phyloP scores from a whole-genome alignment of 78 protist species.

The Protostelium mycophagum region DNA sequence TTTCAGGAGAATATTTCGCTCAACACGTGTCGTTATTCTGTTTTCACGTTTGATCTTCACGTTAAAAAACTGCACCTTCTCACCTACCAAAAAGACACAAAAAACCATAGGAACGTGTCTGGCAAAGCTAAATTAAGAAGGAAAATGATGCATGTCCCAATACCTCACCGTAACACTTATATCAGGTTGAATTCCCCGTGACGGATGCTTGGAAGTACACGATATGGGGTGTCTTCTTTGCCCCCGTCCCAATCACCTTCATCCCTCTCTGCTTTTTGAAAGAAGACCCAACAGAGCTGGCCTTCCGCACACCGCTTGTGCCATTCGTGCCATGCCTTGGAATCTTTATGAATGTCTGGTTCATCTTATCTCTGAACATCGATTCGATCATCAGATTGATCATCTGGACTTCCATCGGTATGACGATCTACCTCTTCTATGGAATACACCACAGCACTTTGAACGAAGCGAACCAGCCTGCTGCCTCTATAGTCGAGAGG shows the following conservation, averaged over 20 bases:
- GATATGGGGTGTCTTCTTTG: not conserved
- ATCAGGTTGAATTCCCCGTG: not conserved
- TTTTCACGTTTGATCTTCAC: too few relatives aligned
- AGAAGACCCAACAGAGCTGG: not conserved
- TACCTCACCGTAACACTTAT: not conserved
- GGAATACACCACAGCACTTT: conserved; percentile 56
- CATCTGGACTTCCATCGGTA: conserved; percentile 49
- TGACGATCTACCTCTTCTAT: conserved; percentile 37
- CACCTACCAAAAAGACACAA: too few relatives aligned
- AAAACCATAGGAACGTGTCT: too few relatives aligned
- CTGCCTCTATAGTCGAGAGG: too few relatives aligned
- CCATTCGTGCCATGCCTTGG: conserved; percentile 56
- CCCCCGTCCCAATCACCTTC: not conserved
- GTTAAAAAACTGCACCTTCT: too few relatives aligned
- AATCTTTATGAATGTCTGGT: conserved; percentile 35
- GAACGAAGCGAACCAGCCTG: conserved; percentile 4
- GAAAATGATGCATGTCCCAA: not conserved
- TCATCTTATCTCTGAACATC: conserved; percentile 38
- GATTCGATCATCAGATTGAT: conserved; percentile 26
- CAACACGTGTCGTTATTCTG: too few relatives aligned
- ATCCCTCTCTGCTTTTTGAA: not conserved
- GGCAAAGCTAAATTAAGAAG: too few relatives aligned
- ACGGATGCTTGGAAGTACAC: not conserved
- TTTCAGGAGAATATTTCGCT: too few relatives aligned
- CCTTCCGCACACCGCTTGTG: conserved; percentile 11